Evolutionary conservation across 163 green algal species (phyloP).

Genomic region (Scenedesmus sp.): DNA sequence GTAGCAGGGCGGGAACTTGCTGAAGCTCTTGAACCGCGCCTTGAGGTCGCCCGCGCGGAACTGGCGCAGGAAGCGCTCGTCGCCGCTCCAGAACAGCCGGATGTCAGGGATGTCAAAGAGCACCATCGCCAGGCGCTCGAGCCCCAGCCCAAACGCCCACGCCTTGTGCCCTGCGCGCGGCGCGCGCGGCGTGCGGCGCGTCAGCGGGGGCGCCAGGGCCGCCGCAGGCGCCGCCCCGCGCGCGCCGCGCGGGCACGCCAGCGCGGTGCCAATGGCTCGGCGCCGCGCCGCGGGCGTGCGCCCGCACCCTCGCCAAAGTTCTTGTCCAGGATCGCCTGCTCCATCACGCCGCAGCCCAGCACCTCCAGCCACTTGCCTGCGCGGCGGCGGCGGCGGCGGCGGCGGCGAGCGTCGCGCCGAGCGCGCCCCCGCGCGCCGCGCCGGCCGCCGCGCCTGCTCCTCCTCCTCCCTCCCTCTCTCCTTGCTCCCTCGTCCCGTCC

Average conservation of each 20-base stretch:
- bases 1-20: constrained; percentile 96
- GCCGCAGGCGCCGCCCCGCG: too few relatives aligned
- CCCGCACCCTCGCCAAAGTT: constrained; percentile 66
- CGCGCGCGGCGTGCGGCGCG: too few relatives aligned
- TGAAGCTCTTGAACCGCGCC: constrained; percentile 95
- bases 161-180: constrained; percentile 71
- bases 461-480: too few relatives aligned
- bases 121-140: constrained; percentile 99
- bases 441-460: too few relatives aligned
- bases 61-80: constrained; percentile 96
- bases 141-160: constrained; percentile 98
- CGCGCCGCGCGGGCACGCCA: too few relatives aligned
- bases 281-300: too few relatives aligned
- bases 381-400: too few relatives aligned
- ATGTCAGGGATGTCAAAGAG: constrained; percentile 99
- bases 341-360: constrained; percentile 97
- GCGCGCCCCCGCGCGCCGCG: too few relatives aligned
- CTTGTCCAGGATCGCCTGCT: constrained; percentile 81
- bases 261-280: too few relatives aligned
- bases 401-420: too few relatives aligned
- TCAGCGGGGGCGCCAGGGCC: too few relatives aligned
- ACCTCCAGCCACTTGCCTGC: constrained; percentile 99
- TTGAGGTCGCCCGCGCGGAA: constrained; percentile 80
- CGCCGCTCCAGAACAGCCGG: constrained; percentile 91
- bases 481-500: too few relatives aligned